phyloP scores from a whole-genome alignment of 495 filamentous ascomycete genomes.

The Hyaloscypha hepaticicola region DNA sequence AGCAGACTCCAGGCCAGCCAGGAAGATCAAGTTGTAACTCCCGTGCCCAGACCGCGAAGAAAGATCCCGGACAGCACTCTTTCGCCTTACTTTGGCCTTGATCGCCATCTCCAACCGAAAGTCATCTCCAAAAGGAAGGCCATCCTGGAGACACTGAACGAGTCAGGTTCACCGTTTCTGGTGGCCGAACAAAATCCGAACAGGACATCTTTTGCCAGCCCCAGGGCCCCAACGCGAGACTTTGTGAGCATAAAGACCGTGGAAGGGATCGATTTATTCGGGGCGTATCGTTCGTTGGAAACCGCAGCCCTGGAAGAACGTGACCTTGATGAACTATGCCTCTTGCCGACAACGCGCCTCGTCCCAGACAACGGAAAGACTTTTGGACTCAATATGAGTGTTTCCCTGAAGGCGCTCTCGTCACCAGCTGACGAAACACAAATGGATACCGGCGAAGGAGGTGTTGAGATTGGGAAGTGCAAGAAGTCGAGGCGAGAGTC shows the following conservation, averaged over 20 bases:
- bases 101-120: slow-evolving; percentile 19
- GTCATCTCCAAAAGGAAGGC: slow-evolving; percentile 11
- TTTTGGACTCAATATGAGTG: neutral
- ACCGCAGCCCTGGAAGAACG: neutral
- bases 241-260: slow-evolving; percentile 4
- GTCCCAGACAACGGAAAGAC: neutral
- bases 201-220: neutral
- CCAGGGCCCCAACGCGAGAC: neutral
- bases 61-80: slow-evolving; percentile 23
- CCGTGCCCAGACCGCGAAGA: slow-evolving; percentile 5
- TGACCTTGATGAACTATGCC: slow-evolving; percentile 13
- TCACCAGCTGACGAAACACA: neutral
- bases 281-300: neutral
- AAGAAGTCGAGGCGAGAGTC: slow-evolving; percentile 1
- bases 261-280: slow-evolving; percentile 1
- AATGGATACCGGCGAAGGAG: neutral
- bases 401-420: neutral
- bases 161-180: slow-evolving; percentile 18
- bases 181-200: neutral
- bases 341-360: slow-evolving; percentile 6
- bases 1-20: neutral
- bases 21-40: neutral
- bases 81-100: slow-evolving; percentile 28
- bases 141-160: slow-evolving; percentile 20
- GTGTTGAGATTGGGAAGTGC: neutral